Base-by-base conservation (phyloP, 768 basidiomycete genomes). In the Leccinum imitatum region DNA sequence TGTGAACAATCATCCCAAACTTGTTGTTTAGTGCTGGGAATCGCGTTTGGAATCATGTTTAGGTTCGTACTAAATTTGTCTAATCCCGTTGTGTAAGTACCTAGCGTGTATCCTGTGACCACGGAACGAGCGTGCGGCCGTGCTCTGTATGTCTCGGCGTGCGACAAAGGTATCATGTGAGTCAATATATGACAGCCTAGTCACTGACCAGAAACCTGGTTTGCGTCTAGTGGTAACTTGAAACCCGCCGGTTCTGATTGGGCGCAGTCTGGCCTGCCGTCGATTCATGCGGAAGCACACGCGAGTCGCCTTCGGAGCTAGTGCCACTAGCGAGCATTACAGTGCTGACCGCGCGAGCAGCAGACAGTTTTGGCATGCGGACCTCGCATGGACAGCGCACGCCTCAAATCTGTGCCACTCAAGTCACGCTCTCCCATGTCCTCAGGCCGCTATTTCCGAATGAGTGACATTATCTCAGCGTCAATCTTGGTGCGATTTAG, bases 401-500 rank as follows among this genome's bases (percentile, higher is more conserved):
- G 14, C 33, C 10, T 19, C 59, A 46, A 47, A 55, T 51, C 17
- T 25, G 19, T 10, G 19, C 6, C 17, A 50, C 19, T 30, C 23
- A 50, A 31, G 35, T 55, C 54, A 58, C 57, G 23, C 17, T 55
- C 52, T 54, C 56, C 31, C 6, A 17, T 44, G 8, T n/a, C 23
- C 35, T 31, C 50, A 39, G 53, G 47, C 30, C 13, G 19, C 33
- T 19, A 48, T 61, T 44, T 39, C 57, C 53, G 19, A 55, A 51
- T 15, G 15, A 8, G 55, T 35, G 21, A 7, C 31, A 14, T 19
- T 17, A 67, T 69, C 68, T 57, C 57, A 55, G 63, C 54, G 59
- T 60, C 58, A 63, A 60, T 70, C 65, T 62, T 21, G 52, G 17
- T 52, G 44, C n/a, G 56, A 53, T 44, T 13, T 53, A 48, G 44